Evolutionary conservation across 2,329 filamentous ascomycete species (phyloP).

Genomic region (Passalora sequoiae): DNA sequence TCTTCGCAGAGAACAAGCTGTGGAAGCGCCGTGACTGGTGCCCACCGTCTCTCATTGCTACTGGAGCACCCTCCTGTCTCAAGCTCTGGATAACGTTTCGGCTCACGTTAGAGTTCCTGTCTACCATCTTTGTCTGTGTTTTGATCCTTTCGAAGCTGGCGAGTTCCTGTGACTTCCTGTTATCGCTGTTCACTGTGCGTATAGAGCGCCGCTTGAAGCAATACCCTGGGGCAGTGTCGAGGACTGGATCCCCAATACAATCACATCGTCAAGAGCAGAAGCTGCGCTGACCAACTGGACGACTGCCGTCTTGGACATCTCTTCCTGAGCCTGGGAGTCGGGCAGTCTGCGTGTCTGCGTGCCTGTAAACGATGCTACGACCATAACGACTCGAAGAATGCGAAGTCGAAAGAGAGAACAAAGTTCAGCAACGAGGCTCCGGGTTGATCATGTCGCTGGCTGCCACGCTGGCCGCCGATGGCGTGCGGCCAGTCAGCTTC

Average conservation of each 20-base stretch:
- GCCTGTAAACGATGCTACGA: too few relatives aligned
- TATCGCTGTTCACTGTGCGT: constrained; percentile 8
- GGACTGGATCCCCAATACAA: too few relatives aligned
- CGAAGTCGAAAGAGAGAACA: too few relatives aligned
- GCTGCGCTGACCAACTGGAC: neutral
- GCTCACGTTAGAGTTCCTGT: constrained; percentile 7
- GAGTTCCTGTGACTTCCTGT: too few relatives aligned
- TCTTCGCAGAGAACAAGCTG: constrained; percentile 7
- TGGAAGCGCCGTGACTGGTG: constrained; percentile 15
- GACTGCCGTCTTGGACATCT: neutral
- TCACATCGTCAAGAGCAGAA: too few relatives aligned
- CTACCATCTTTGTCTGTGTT: constrained; percentile 12
- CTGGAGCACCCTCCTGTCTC: constrained; percentile 12
- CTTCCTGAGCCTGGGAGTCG: too few relatives aligned
- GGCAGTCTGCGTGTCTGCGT: too few relatives aligned
- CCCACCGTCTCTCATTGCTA: too few relatives aligned
- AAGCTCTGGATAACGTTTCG: constrained; percentile 11
- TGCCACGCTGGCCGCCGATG: constrained; percentile 22
- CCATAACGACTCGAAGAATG: too few relatives aligned
- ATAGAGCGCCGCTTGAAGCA: neutral
- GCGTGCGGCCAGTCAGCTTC: constrained; percentile 60
- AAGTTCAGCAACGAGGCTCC: too few relatives aligned
- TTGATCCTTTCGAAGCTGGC: constrained; percentile 15
- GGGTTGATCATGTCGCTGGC: constrained; percentile 32
- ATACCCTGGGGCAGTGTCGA: too few relatives aligned